Conservation (phyloP, 139 green algal genomes). For the Chlamydomonas eustigma region DNA sequence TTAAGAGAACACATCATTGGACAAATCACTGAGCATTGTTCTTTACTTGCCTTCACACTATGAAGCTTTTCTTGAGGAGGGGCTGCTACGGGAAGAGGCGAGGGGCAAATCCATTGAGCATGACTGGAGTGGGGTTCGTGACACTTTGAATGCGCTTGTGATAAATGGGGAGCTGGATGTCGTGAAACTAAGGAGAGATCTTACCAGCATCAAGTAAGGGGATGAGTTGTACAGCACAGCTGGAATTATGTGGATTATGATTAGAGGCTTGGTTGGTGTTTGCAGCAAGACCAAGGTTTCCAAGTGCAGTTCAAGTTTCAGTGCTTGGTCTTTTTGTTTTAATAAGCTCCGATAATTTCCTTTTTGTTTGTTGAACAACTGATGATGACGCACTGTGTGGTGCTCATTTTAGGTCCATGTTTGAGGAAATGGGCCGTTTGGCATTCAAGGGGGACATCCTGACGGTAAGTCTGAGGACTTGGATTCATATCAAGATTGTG, state of each 20-base stretch:
- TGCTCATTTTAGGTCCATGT: background rate
- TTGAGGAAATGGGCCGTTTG: slow-evolving; percentile 21
- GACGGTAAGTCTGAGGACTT: no score
- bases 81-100: slow-evolving; percentile 10
- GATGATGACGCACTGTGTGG: no score
- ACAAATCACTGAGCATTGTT: background rate
- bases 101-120: slow-evolving; percentile 3
- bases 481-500: no score
- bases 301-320: no score
- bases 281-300: no score
- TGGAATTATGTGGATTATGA: no score
- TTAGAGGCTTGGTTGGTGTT: no score
- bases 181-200: slow-evolving; percentile 4
- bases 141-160: slow-evolving; percentile 15
- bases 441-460: slow-evolving; percentile 20
- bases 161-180: slow-evolving; percentile 22
- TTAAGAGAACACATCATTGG: background rate
- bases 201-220: background rate
- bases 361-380: no score
- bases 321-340: no score
- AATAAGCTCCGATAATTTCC: no score
- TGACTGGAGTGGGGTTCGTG: slow-evolving; percentile 1
- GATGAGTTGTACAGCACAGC: slow-evolving; percentile 13
- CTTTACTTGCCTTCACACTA: background rate
- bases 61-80: slow-evolving; percentile 16